Base-by-base conservation (phyloP, 2,329 filamentous ascomycete species). In the Chrysosporium queenslandicum region DNA sequence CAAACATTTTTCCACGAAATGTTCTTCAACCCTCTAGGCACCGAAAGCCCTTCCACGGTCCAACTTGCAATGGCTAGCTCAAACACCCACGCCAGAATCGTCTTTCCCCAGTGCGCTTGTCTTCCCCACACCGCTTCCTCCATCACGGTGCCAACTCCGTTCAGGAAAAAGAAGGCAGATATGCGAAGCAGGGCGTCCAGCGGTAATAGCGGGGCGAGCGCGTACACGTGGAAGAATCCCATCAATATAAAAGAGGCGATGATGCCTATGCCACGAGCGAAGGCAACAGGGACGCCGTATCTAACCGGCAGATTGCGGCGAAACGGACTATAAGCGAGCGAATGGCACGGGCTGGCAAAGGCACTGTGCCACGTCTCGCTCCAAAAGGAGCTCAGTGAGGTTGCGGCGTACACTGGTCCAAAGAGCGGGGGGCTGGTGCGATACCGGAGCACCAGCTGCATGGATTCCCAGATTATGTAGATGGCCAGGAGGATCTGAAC, bases 321-420 rank as follows among this genome's bases (percentile, higher is more conserved):
- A 20, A 69, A 55, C 3, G 70, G 70, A 1, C 55, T 56, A 48
- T 71, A 71, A 6, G 65, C 67, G n/a, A 72, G 61, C 5, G 63
- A 66, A 4, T 63, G 63, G 41, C 68, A 71, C 0, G 70, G 69
- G 27, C 68, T 63, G 6, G 68, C 63, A 55, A 71, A 72, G 0
- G 63, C 66, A 48, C 70, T 71, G 47, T 72, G 70, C 70, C 70
- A 72, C 16, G 66, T 71, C 55, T 70, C 68, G 12, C 62, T 68
- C 70, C 70, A 72, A 50, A 69, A 70, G 2, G 64, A 64, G 1
- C 61, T 60, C 32, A 70, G 55, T 40, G 66, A 68, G 50, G 70
- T 63, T 4, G 63, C 64, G 8, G 60, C 55, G 51, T 70, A 72
- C 21, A 72, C 52, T 5, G 68, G 69, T 0, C 68, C 69, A 50